Evolutionary conservation across 2,329 filamentous ascomycete species (phyloP).

Genomic region (Scedosporium apiospermum): DNA sequence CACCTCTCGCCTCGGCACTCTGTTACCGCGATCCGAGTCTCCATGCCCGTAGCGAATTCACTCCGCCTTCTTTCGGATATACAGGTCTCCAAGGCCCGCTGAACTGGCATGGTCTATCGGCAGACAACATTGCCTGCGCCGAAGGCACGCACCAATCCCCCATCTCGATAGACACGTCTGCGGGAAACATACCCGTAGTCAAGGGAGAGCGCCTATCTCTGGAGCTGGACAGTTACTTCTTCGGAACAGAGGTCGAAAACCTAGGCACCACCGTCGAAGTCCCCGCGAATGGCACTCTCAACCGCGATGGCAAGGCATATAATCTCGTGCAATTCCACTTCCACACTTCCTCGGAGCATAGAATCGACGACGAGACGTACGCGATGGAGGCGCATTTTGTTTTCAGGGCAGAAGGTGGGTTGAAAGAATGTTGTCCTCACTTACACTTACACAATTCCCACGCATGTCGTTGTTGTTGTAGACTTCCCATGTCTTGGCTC

Average conservation of each 20-base stretch:
- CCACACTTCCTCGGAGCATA: conserved; percentile 51
- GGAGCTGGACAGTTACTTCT: conserved; percentile 24
- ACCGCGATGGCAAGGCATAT: conserved; percentile 28
- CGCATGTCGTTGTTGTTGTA: not conserved
- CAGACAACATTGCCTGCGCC: conserved; percentile 34
- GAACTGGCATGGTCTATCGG: conserved; percentile 39
- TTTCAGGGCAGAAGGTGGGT: conserved; percentile 19
- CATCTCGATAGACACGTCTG: conserved; percentile 34
- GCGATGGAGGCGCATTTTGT: conserved; percentile 33
- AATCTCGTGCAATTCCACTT: conserved; percentile 47
- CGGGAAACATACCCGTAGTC: conserved; percentile 16
- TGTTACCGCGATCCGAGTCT: not conserved
- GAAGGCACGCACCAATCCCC: conserved; percentile 43
- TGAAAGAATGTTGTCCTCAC: not conserved
- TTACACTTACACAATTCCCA: not conserved
- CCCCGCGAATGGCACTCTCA: conserved; percentile 34
- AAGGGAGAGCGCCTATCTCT: conserved; percentile 21
- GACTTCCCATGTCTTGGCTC: not conserved
- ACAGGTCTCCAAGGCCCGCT: conserved; percentile 31
- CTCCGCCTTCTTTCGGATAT: conserved; percentile 3
- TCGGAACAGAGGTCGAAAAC: conserved; percentile 37
- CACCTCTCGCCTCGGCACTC: not conserved
- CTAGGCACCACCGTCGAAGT: conserved; percentile 43
- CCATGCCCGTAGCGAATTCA: not conserved
- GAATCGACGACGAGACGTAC: conserved; percentile 31